A percentile compares a stretch with the other conserved stretches of the same genome.
These are phyloP conservation scores for Malassezia equina DNA, from an alignment of 1,284 basidiomycete species.

Conservation along the genomic window DNA sequence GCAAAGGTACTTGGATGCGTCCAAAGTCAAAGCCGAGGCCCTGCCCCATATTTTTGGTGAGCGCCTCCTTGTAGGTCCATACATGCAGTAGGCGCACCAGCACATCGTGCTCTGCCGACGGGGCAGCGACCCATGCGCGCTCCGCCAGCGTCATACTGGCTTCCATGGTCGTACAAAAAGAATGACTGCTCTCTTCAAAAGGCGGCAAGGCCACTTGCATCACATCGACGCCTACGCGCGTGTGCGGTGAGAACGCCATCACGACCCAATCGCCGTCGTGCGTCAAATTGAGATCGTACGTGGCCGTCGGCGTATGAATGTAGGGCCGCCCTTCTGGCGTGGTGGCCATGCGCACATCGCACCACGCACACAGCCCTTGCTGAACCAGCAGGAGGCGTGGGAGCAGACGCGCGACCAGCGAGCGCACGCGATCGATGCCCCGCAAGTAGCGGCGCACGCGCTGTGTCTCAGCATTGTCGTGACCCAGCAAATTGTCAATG, in stretches of 20 bases:
- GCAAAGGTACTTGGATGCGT: slow-evolving; percentile 21
- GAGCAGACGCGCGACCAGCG: slow-evolving; percentile 23
- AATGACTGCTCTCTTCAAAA: slow-evolving; percentile 22
- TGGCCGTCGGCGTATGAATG: background rate
- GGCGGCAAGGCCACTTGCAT: slow-evolving; percentile 34
- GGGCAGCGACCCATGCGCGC: slow-evolving; percentile 21
- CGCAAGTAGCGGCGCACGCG: slow-evolving; percentile 25
- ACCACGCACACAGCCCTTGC: background rate
- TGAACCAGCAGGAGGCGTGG: slow-evolving; percentile 18
- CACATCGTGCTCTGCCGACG: background rate
- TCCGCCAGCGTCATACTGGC: slow-evolving; percentile 30
- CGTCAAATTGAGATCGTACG: slow-evolving; percentile 35
- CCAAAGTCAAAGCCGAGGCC: slow-evolving; percentile 43
- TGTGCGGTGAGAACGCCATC: slow-evolving; percentile 21
- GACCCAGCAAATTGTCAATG: background rate
- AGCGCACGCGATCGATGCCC: slow-evolving; percentile 23
- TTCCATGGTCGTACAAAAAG: slow-evolving; percentile 39
- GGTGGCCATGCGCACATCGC: background rate
- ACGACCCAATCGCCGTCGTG: slow-evolving; percentile 44
- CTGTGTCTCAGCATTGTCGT: slow-evolving; percentile 14
- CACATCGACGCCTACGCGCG: slow-evolving; percentile 35
- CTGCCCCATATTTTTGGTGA: slow-evolving; percentile 36
- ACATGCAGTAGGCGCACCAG: slow-evolving; percentile 26
- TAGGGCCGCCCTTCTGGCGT: slow-evolving; percentile 24
- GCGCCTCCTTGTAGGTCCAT: slow-evolving; percentile 47